Base-by-base conservation (phyloP, 352 stramenopile species). In the Pythium aphanidermatum region DNA sequence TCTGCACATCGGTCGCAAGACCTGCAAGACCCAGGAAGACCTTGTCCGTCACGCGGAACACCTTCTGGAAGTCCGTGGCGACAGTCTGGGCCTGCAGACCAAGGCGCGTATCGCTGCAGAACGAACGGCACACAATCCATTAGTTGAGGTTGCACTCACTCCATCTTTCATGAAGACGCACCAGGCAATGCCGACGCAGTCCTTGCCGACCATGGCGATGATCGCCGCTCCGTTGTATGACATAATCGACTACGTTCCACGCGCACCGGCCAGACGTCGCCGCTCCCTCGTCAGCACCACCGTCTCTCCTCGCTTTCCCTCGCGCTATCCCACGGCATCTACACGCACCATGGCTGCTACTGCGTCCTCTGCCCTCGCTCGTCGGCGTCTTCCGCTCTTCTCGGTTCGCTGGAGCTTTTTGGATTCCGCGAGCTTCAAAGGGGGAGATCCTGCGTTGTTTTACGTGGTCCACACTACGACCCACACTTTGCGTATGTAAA, bases 201-300 rank as follows among this genome's bases (percentile, higher is more conserved):
- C 92, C 67, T 99, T 98, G 51, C 97, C 97, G 20, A 94, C 86
- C 97, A 99, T 99, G 51, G 95, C 97, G 61, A 99, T 97, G 51
- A 99, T 97, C 41, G 96, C 96, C 40, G 87, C 89, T 55, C 97
- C 97, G 71, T 99, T 99, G 76, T 99, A 99, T 64, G 96, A 95
- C 48, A 95, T 65, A 46, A 95, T 95, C 51, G 74, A 86, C 77
- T 89, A 27, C 13, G 41, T 32, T 19, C 28, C 33, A 37, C 17
- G 43, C 25, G 10, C 17, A 17, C 37, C 24, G 12, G 17, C 40
- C 26, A 47, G 23, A 13, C 26, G 46, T 39, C 45, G 13, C 27
- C 26, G 21, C 28, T 30, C 33, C 33, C 14, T 13, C 38, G 31
- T 51, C 20, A 57, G 49, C 40, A 19, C 16, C n/a, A n/a, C n/a